These are phyloP conservation scores for Lanzia echinophila DNA, from an alignment of 2,329 filamentous ascomycete genomes.

Conservation along the genomic window DNA sequence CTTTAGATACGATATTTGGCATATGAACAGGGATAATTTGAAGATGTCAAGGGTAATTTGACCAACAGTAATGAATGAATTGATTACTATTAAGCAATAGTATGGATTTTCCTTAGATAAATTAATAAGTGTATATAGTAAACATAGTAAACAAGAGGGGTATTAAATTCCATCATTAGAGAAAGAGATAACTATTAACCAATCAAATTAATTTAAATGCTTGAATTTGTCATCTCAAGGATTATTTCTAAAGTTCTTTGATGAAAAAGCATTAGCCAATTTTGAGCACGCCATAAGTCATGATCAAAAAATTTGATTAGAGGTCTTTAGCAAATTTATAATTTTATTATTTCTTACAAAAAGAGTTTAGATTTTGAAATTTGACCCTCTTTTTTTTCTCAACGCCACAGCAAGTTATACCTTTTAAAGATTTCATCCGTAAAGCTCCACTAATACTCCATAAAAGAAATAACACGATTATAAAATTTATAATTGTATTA, in stretches of 20 bases:
- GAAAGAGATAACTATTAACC: neutral
- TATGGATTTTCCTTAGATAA: neutral
- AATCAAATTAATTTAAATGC: neutral
- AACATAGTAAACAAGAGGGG: constrained; percentile 5
- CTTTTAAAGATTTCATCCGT: too few relatives aligned
- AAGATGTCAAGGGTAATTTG: constrained; percentile 1
- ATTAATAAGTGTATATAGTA: constrained; percentile 7
- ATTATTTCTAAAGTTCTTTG: neutral
- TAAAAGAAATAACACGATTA: too few relatives aligned
- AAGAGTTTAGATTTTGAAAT: too few relatives aligned
- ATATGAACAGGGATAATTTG: constrained; percentile 8
- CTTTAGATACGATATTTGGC: constrained; percentile 11
- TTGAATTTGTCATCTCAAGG: constrained; percentile 7
- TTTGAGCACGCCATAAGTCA: constrained; percentile 8
- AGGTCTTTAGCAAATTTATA: constrained; percentile 1
- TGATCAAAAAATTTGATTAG: constrained; percentile 1
- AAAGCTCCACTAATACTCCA: too few relatives aligned
- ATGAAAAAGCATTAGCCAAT: constrained; percentile 9
- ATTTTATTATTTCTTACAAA: neutral
- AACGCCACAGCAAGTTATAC: too few relatives aligned
- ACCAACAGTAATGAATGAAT: neutral
- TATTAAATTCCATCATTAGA: neutral
- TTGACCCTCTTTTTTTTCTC: too few relatives aligned
- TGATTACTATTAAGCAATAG: constrained; percentile 5
- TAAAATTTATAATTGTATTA: too few relatives aligned